These are phyloP conservation scores for Spathaspora boniae DNA, from an alignment of 805 yeast genomes.

Conservation along the genomic window DNA sequence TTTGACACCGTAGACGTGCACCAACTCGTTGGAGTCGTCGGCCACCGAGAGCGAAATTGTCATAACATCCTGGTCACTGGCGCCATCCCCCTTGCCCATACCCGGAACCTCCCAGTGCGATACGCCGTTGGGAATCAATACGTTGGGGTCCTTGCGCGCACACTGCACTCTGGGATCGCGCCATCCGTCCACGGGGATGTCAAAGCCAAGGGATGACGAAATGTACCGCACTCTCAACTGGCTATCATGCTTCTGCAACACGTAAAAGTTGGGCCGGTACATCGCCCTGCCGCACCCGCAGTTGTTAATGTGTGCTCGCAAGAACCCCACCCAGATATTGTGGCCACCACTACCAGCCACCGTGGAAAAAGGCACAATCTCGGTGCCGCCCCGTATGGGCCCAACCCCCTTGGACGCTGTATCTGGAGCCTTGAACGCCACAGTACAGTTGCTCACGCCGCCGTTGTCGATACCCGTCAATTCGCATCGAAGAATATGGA, in stretches of 20 bases:
- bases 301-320: constrained; percentile 32
- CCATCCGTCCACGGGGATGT: constrained; percentile 31
- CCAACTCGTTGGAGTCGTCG: constrained; percentile 30
- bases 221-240: constrained; percentile 26
- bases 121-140: constrained; percentile 34
- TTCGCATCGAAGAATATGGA: constrained; percentile 26
- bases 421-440: constrained; percentile 1
- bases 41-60: constrained; percentile 33
- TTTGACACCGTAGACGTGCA: constrained; percentile 28
- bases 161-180: constrained; percentile 20
- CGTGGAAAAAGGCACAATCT: constrained; percentile 21
- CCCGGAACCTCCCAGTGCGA: constrained; percentile 21
- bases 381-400: constrained; percentile 36
- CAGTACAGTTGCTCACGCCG: constrained; percentile 4
- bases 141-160: constrained; percentile 22
- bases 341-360: too few relatives aligned
- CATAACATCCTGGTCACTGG: constrained; percentile 19
- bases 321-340: constrained; percentile 35
- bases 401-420: constrained; percentile 20
- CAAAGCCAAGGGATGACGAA: constrained; percentile 28
- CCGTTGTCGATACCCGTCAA: constrained; percentile 11
- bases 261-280: constrained; percentile 39
- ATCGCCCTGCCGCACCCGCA: constrained; percentile 39
- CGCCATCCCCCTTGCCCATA: constrained; percentile 4
- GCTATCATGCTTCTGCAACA: constrained; percentile 17